Conservation (phyloP, 345 rosid species). For the Pistacia integerrima region DNA sequence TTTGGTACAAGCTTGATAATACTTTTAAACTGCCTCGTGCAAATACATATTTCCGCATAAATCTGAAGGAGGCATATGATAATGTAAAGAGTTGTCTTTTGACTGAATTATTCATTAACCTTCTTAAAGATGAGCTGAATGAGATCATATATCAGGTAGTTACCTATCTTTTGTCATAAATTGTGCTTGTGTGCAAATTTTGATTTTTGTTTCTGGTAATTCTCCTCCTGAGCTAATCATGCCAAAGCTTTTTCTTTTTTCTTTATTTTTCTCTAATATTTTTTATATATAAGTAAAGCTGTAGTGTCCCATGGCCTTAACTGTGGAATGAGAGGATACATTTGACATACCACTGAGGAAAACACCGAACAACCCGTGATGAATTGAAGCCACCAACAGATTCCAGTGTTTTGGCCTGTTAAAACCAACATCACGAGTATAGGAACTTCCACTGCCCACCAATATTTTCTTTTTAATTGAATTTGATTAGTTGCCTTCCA, state of each 20-base stretch:
- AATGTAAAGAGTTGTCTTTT: conserved; percentile 68
- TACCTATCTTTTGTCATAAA: conserved; percentile 12
- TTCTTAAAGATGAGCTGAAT: conserved; percentile 92
- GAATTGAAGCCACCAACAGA: neutral
- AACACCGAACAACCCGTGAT: neutral
- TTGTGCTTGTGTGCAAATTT: neutral
- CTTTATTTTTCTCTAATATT: neutral
- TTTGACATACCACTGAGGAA: neutral
- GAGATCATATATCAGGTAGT: conserved; percentile 89
- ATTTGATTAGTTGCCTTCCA: neutral
- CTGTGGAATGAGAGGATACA: neutral
- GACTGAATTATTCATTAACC: conserved; percentile 79
- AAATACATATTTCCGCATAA: conserved; percentile 79
- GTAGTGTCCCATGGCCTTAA: neutral
- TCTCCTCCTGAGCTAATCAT: conserved; percentile 1
- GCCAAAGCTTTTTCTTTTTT: conserved; percentile 8
- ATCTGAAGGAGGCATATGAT: conserved; percentile 77
- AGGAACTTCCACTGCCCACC: neutral
- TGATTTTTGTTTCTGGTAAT: neutral
- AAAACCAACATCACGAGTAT: neutral
- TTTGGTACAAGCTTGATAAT: conserved; percentile 94
- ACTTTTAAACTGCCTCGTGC: conserved; percentile 88
- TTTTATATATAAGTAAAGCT: neutral
- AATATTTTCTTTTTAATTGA: neutral
- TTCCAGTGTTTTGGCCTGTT: neutral